Base-by-base conservation (phyloP, 1,284 basidiomycete genomes). In the Albatrellus sp. region DNA sequence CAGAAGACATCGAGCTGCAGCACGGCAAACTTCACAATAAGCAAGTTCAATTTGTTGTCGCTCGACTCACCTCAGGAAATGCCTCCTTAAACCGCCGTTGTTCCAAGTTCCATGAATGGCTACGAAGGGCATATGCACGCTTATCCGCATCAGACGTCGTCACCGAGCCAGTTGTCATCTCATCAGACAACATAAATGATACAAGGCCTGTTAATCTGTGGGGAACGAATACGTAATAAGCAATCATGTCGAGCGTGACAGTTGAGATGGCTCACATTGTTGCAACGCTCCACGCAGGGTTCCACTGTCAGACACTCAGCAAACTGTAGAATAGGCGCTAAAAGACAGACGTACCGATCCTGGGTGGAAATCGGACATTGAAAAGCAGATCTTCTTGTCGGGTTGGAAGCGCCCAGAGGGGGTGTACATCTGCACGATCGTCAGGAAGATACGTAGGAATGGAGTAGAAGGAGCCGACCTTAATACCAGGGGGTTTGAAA, bases 401-500 rank as follows among this genome's bases (percentile, higher is more conserved):
- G 88, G 84, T 55, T 90, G 80, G 62, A 97, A 97, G 43, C 92
- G 79, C 10, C 92, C 92, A 12, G 88, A 91, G 0, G 92, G 92
- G 16, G 92, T 97, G 59, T 88, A 78, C 85, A 96, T 89, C 86
- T 88, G 53, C 8, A 28, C 31, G 19, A 30, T n/a, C 28, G 31
- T n/a, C 34, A 42, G 19, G 12, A 11, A 8, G 12, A 24, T 38
- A 24, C 12, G 37, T 11, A 20, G 12, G n/a, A 20, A 16, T 38
- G 19, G 14, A 24, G 12, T 14, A 19, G 16, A 17, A 38, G 37
- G 17, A 14, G 37, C 37, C n/a, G 13, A 82, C 84, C 73, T 96
- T 97, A 69, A 97, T 94, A 46, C 92, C 92, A 49, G 92, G 92
- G 0, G 90, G 90, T 63, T 90, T 92, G 70, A 92, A 93, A 38